These are phyloP conservation scores for Nemania abortiva DNA, from an alignment of 2,329 filamentous ascomycete genomes.

Conservation along the genomic window DNA sequence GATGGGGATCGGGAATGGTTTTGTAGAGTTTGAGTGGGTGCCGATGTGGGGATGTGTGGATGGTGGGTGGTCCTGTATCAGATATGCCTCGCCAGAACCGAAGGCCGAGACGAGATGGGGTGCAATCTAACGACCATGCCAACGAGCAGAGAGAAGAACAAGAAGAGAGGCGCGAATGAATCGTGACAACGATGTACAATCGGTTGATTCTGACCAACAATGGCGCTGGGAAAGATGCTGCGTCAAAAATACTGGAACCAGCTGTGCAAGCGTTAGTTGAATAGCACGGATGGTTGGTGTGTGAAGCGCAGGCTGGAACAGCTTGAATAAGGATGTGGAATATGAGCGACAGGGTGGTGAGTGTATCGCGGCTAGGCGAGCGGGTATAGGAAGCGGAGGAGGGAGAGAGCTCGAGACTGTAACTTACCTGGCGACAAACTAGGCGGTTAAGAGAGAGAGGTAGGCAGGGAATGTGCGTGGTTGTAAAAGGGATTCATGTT, in stretches of 20 bases:
- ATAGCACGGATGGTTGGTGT: neutral
- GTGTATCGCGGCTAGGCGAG: neutral
- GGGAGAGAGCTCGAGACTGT: neutral
- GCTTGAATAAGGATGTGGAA: neutral
- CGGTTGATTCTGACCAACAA: neutral
- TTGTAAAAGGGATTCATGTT: conserved; percentile 31
- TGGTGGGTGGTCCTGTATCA: conserved; percentile 4
- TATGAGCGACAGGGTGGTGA: neutral
- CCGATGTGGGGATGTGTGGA: neutral
- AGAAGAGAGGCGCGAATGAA: conserved; percentile 5
- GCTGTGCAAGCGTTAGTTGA: conserved; percentile 18
- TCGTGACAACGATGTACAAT: neutral
- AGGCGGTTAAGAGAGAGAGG: conserved; percentile 17
- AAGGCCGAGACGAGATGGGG: conserved; percentile 2
- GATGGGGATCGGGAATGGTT: neutral
- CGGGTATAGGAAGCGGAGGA: too few species aligned
- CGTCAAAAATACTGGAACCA: neutral
- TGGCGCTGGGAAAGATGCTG: neutral
- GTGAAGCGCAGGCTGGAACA: neutral
- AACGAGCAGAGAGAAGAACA: conserved; percentile 4
- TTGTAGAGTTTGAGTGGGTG: neutral
- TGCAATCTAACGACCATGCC: conserved; percentile 18
- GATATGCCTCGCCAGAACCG: neutral
- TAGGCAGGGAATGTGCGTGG: conserved; percentile 10
- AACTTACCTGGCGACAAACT: conserved; percentile 12